These are phyloP conservation scores for Warburgia ugandensis DNA, from an alignment of 164 flowering plant genomes.

Conservation along the genomic window DNA sequence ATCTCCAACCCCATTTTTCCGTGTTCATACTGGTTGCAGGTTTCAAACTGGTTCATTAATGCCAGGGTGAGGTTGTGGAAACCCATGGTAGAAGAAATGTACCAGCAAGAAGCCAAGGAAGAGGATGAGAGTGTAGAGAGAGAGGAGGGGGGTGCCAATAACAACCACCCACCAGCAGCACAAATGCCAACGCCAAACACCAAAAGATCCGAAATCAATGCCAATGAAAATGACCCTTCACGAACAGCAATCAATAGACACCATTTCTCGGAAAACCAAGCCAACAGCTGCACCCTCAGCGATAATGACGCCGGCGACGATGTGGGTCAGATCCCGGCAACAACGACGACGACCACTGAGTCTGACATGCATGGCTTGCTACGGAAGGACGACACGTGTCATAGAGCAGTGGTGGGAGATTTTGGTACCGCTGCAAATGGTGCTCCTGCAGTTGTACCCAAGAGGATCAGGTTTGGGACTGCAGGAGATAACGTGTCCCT, in stretches of 20 bases:
- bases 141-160: too few relatives aligned
- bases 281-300: not conserved
- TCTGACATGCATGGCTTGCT: too few relatives aligned
- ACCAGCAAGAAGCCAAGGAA: constrained; percentile 36
- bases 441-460: too few relatives aligned
- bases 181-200: constrained; percentile 16
- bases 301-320: not conserved
- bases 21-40: constrained; percentile 29
- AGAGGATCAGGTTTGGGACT: constrained; percentile 3
- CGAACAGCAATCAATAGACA: constrained; percentile 24
- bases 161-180: constrained; percentile 16
- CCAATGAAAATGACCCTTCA: constrained; percentile 34
- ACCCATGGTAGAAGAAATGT: constrained; percentile 58
- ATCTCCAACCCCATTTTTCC: too few relatives aligned
- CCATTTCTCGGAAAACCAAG: constrained; percentile 9
- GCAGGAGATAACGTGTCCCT: constrained; percentile 67
- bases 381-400: constrained; percentile 13
- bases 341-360: too few relatives aligned
- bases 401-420: constrained; percentile 32
- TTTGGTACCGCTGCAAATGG: not conserved
- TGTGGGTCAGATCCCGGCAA: too few relatives aligned
- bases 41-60: constrained; percentile 51
- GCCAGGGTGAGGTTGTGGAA: constrained; percentile 54
- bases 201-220: constrained; percentile 35
- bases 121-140: constrained; percentile 10